Percentiles rank a stretch among this genome's conserved stretches.
Conservation (phyloP, 2,329 filamentous ascomycete genomes). For the Penicillium griseofulvum region DNA sequence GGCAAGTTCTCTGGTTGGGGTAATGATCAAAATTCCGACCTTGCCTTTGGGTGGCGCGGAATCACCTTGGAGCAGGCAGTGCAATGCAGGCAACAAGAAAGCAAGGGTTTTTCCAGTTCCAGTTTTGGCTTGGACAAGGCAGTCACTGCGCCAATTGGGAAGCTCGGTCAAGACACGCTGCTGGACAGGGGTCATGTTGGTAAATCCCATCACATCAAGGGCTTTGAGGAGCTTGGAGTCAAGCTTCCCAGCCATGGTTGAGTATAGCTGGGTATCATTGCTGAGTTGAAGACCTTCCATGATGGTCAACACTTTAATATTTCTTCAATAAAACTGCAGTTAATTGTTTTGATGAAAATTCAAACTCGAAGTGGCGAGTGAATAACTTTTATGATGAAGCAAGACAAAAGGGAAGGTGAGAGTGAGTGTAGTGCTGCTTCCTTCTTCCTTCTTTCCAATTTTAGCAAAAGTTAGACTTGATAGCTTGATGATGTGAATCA, state of each 20-base stretch:
- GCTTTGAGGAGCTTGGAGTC: conserved; percentile 34
- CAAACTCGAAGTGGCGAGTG: not conserved
- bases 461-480: conserved; percentile 2
- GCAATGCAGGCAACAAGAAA: conserved; percentile 49
- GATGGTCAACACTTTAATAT: not conserved
- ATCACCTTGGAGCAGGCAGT: conserved; percentile 42
- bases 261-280: conserved; percentile 28
- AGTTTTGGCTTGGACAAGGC: conserved; percentile 54
- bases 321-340: conserved; percentile 2
- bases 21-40: conserved; percentile 48
- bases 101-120: conserved; percentile 53
- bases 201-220: conserved; percentile 34
- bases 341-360: conserved; percentile 4
- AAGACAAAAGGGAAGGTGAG: not conserved
- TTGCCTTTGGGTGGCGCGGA: conserved; percentile 31
- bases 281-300: conserved; percentile 16
- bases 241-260: conserved; percentile 36
- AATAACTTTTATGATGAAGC: conserved; percentile 40
- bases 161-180: conserved; percentile 53
- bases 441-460: not conserved
- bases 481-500: not conserved
- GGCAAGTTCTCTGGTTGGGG: conserved; percentile 50
- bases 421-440: not conserved
- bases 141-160: conserved; percentile 50
- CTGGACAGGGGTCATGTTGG: conserved; percentile 55